These are phyloP conservation scores for Nissolia schottii DNA, from an alignment of 306 rosid genomes.

Conservation along the genomic window DNA sequence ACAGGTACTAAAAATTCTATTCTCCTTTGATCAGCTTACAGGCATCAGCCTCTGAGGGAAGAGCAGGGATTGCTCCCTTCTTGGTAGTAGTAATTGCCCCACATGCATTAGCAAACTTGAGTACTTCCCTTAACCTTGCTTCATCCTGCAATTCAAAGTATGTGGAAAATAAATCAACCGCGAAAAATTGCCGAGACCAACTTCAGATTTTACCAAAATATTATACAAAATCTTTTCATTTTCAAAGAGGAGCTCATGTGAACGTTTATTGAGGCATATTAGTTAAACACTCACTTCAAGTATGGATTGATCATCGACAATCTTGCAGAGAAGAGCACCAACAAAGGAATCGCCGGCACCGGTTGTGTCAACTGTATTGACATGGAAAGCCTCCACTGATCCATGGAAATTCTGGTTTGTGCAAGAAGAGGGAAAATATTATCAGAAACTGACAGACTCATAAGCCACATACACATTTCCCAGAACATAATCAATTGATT, in stretches of 20 bases:
- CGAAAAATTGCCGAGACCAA: neutral
- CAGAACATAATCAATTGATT: neutral
- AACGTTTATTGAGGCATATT: neutral
- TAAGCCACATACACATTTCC: neutral
- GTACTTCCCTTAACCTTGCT: conserved; percentile 51
- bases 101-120: conserved; percentile 79
- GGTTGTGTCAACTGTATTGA: conserved; percentile 75
- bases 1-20: conserved; percentile 18
- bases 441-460: neutral
- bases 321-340: conserved; percentile 70
- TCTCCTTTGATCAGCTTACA: conserved; percentile 42
- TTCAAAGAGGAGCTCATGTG: neutral
- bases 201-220: neutral
- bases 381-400: conserved; percentile 65
- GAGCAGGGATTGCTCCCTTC: conserved; percentile 93
- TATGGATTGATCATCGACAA: conserved; percentile 84
- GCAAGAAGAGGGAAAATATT: neutral
- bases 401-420: conserved; percentile 69
- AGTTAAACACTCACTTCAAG: conserved; percentile 52
- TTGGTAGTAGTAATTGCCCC: conserved; percentile 90
- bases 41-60: conserved; percentile 64
- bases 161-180: neutral
- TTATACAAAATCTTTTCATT: neutral
- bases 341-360: conserved; percentile 95
- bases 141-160: conserved; percentile 57